A percentile compares a stretch with the other conserved stretches of the same genome.
Evolutionary conservation across 441 rosid species (phyloP).

Genomic region (Adansonia madagascariensis): DNA sequence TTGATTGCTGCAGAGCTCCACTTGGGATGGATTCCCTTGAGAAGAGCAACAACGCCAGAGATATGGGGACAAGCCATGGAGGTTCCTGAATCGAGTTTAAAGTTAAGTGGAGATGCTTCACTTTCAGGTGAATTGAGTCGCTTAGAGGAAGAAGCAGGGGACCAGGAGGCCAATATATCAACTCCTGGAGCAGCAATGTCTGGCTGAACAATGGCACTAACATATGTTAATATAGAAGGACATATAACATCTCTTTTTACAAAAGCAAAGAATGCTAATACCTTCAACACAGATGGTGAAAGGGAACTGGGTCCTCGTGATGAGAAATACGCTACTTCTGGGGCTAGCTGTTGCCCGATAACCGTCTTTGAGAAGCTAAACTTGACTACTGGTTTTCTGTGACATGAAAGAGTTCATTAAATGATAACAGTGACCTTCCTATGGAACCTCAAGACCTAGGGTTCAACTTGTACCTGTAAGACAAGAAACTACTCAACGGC

Average conservation of each 20-base stretch:
- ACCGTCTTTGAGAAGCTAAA: constrained; percentile 43
- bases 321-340: constrained; percentile 63
- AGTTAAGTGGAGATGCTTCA: constrained; percentile 46
- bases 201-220: constrained; percentile 54
- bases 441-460: background rate
- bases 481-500: background rate
- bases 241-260: background rate
- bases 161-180: constrained; percentile 79
- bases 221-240: constrained; percentile 5
- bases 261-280: constrained; percentile 24
- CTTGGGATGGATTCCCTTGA: constrained; percentile 64
- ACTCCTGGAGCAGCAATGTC: constrained; percentile 87
- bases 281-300: constrained; percentile 72
- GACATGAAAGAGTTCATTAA: constrained; percentile 28
- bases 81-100: constrained; percentile 73
- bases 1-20: constrained; percentile 73
- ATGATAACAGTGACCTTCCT: background rate
- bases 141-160: constrained; percentile 50
- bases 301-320: constrained; percentile 72
- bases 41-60: constrained; percentile 58
- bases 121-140: constrained; percentile 39
- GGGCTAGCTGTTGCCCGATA: constrained; percentile 50
- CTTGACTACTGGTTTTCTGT: constrained; percentile 50
- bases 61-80: constrained; percentile 90
- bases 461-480: background rate